Base-by-base conservation (phyloP, 2,329 filamentous ascomycete genomes). In the Colletotrichum cordylinicola region DNA sequence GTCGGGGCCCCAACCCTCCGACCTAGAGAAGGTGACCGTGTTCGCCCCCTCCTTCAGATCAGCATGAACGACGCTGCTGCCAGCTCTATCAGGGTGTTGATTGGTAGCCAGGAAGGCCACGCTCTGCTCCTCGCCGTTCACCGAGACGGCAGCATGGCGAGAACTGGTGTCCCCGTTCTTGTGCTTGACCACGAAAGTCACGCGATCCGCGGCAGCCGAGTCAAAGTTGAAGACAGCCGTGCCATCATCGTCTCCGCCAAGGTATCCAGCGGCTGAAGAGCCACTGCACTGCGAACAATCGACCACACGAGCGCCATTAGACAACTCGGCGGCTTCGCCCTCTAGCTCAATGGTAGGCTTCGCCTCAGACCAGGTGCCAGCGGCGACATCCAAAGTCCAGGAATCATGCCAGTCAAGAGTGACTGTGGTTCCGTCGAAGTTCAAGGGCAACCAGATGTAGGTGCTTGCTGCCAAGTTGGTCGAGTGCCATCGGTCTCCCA, bases 401-500 rank as follows among this genome's bases (percentile, higher is more conserved):
- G 89, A 90, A 12, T 90, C 89, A 31, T 85, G 81, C 81, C 92
- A 89, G 69, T 86, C 83, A 79, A 91, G 86, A 12, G 79, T 86
- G 3, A 91, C 89, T 0, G 84, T 87, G 0, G 86, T 90, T 0
- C 90, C 91, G 2, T 84, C 85, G 75, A 93, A 86, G 6, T 80
- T 84, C 1, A 94, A 82, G 0, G 92, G 92, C 0, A 94, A 86
- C 92, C 92, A 94, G 55, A 94, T 84, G 79, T 94, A 94, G 0
- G 91, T 93, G 67, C 88, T 90, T 0, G 88, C 84, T 82, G 88
- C 89, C 1, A 94, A 86, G 77, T 94, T 91, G n/a, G 82, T 81
- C 7, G 86, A 88, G 0, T 90, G 82, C 93, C 93, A 94, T 27
- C 93, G 89, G 82, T 94, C 93, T 24, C 93, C 93, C 83, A 93